Evolutionary conservation across 208 protist genomes (phyloP), one percentile per base, ranked within the genome.

Genomic region (Spongospora subterranea): DNA sequence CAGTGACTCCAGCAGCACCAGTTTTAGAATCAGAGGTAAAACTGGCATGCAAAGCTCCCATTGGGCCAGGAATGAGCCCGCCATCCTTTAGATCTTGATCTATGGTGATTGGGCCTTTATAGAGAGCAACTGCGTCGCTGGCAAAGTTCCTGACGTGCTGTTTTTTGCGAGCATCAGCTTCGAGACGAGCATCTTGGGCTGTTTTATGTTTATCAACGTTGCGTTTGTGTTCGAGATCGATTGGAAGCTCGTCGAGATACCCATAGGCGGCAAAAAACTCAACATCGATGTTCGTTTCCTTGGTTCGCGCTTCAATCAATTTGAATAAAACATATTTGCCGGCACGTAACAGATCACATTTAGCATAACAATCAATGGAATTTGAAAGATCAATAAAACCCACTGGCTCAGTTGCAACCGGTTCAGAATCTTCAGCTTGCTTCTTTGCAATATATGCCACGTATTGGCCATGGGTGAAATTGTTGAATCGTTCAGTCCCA

Each of bases 211-310:
- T 45, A 6, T 45, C 35, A 13, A 40, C n/a, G 40, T 20, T 6
- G 6, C 40, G 6, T 6, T 6, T 35, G 11, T 82, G 71, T 43
- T 82, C 71, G 11, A 82, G 6, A 17, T 82, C 71, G 17, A 82
- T 6, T 35, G 71, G 71, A 35, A 82, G 71, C 35, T 82, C 71
- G 71, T 82, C 71, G 6, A 82, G 13, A 43, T 82, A 82, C 35
- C 71, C 71, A 35, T 45, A 82, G 13, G 71, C 71, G 35, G 71
- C n/a, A 35, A 82, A n/a, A n/a, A 45, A 82, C n/a, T 82, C 71
- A 82, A 82, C n/a, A n/a, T 82, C 71, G 40, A 82, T 82, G n/a
- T 82, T 82, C 35, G 71, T 43, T n/a, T 82, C 71, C n/a, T 82
- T 82, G 35, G 71, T 45, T 35, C 71, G 6, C 6, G 71, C 11